Conservation (phyloP, 2,329 filamentous ascomycete species). For the Cladosporium cucumerinum region DNA sequence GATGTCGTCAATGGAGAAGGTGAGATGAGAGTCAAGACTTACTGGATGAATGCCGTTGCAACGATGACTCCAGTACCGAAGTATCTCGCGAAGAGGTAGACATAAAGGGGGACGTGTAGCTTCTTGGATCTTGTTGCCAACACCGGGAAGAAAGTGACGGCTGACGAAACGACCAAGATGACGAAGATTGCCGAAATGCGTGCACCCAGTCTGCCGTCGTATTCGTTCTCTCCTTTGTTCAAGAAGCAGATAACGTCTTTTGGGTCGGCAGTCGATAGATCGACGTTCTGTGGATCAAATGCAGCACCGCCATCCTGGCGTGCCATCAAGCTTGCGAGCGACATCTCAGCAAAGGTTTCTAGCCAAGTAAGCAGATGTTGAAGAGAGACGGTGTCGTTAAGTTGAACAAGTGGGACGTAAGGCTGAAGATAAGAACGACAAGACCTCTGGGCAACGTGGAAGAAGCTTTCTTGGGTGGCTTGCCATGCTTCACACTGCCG, state of each 20-base stretch:
- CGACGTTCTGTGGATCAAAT: conserved; percentile 35
- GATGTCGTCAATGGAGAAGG: neutral
- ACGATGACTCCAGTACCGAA: conserved; percentile 49
- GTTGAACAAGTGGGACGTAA: neutral
- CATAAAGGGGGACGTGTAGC: conserved; percentile 41
- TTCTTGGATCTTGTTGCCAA: conserved; percentile 39
- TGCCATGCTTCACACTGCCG: conserved; percentile 7
- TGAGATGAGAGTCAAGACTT: conserved; percentile 12
- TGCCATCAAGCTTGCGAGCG: neutral
- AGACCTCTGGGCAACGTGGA: conserved; percentile 12
- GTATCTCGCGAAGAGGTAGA: conserved; percentile 48
- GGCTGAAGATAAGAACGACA: conserved; percentile 11
- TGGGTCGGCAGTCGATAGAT: conserved; percentile 36
- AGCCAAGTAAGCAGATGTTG: neutral
- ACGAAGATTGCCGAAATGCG: conserved; percentile 46
- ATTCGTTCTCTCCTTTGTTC: conserved; percentile 47
- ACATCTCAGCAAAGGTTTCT: neutral
- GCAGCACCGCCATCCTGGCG: conserved; percentile 14
- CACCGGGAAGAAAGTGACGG: conserved; percentile 47
- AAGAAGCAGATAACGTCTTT: conserved; percentile 51
- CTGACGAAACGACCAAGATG: conserved; percentile 41
- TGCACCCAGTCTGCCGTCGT: conserved; percentile 49
- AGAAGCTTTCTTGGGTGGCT: conserved; percentile 16
- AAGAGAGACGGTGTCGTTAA: neutral
- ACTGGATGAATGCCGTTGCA: conserved; percentile 48